phyloP scores from a whole-genome alignment of 2,329 filamentous ascomycete genomes.

The Tetracladium maxilliforme region DNA sequence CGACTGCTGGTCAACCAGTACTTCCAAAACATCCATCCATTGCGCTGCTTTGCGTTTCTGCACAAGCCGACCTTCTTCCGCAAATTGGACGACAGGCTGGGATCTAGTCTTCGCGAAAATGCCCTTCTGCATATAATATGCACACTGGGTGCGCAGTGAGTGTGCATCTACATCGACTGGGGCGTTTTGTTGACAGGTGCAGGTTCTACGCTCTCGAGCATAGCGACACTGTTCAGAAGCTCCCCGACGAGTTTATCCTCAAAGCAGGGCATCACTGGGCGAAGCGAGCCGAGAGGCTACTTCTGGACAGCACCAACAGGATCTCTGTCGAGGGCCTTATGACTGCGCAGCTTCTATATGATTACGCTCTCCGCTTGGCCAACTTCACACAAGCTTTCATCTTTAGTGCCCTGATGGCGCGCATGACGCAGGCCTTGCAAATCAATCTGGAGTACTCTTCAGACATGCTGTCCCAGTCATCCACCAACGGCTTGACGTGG shows the following conservation, averaged over 20 bases:
- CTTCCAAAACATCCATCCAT: slow-evolving; percentile 12
- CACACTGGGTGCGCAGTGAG: slow-evolving; percentile 12
- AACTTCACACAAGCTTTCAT: slow-evolving; percentile 16
- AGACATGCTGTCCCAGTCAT: slow-evolving; percentile 13
- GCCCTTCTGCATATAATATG: slow-evolving; percentile 11
- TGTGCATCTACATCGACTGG: too few relatives aligned
- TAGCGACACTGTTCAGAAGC: slow-evolving; percentile 1
- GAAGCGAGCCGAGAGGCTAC: slow-evolving; percentile 1
- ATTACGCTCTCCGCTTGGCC: slow-evolving; percentile 14
- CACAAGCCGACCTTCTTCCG: slow-evolving; percentile 13
- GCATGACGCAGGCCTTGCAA: slow-evolving; percentile 15
- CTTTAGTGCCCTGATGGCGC: slow-evolving; percentile 13
- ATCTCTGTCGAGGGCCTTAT: slow-evolving; percentile 3
- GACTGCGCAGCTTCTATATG: slow-evolving; percentile 14
- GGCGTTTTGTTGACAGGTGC: too few relatives aligned
- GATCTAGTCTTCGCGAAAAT: slow-evolving; percentile 6
- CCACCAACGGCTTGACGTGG: too few relatives aligned
- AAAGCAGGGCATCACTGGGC: slow-evolving; percentile 3
- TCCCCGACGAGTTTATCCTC: slow-evolving; percentile 1
- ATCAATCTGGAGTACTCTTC: slow-evolving; percentile 16
- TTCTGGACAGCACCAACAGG: slow-evolving; percentile 2
- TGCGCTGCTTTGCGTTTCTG: slow-evolving; percentile 13
- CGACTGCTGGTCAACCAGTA: slow-evolving; percentile 9
- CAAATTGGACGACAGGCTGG: slow-evolving; percentile 11
- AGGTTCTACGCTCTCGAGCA: slow-evolving; percentile 3